Conservation (phyloP, 208 protist genomes). For the Crithidia sp. region DNA sequence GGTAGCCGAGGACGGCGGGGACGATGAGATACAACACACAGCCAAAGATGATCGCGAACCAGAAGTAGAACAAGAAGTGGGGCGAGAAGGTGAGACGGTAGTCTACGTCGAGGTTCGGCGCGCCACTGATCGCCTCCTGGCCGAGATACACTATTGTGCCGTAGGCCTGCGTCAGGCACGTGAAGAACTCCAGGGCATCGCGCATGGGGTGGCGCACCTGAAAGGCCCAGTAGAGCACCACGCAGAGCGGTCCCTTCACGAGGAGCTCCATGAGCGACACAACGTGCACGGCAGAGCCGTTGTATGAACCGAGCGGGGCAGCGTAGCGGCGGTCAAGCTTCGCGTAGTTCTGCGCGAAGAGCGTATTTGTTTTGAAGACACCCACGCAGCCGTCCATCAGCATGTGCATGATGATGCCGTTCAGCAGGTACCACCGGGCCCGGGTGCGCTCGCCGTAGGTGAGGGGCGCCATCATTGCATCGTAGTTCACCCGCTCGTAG, state of each 20-base stretch:
- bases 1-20: slow-evolving; percentile 53
- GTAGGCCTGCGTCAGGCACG: slow-evolving; percentile 70
- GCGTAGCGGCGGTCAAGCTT: slow-evolving; percentile 74
- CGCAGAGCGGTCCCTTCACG: slow-evolving; percentile 69
- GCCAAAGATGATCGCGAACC: slow-evolving; percentile 70
- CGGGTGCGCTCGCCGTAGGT: slow-evolving; percentile 60
- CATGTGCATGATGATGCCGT: slow-evolving; percentile 76
- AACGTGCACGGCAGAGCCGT: slow-evolving; percentile 62
- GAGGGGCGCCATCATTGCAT: slow-evolving; percentile 37
- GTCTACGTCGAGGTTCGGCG: slow-evolving; percentile 70
- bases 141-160: slow-evolving; percentile 70
- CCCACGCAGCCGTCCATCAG: slow-evolving; percentile 76
- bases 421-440: slow-evolving; percentile 81
- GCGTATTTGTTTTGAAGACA: slow-evolving; percentile 62
- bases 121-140: slow-evolving; percentile 66
- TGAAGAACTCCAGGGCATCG: slow-evolving; percentile 76
- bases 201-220: slow-evolving; percentile 51
- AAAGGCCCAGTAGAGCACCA: slow-evolving; percentile 71
- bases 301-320: slow-evolving; percentile 42
- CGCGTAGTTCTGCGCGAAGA: slow-evolving; percentile 69
- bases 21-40: slow-evolving; percentile 64
- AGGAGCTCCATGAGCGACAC: slow-evolving; percentile 68
- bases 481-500: slow-evolving; percentile 29
- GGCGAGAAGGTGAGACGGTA: slow-evolving; percentile 54
- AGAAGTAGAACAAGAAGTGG: slow-evolving; percentile 69